A percentile compares a stretch with the other conserved stretches of the same genome.
These are phyloP conservation scores for Cymodocea nodosa DNA, from an alignment of 116 monocot species.

Conservation along the genomic window DNA sequence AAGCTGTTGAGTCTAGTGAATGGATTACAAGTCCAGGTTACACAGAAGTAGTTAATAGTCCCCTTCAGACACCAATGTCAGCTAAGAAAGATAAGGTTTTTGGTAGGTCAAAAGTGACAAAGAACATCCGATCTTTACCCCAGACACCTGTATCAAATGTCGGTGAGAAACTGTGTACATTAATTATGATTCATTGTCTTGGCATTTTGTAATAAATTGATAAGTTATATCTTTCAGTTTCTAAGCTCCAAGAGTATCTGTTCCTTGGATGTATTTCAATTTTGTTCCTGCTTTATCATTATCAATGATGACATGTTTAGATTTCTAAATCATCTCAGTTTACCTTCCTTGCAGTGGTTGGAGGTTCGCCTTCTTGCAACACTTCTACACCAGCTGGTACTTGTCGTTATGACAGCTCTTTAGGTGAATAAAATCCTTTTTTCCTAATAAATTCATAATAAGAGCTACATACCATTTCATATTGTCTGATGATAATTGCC, in stretches of 20 bases:
- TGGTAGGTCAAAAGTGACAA: slow-evolving; percentile 17
- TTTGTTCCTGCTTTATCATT: neutral
- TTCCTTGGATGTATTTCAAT: neutral
- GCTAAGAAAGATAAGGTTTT: slow-evolving; percentile 20
- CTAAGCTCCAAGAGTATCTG: neutral
- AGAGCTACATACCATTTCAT: no score
- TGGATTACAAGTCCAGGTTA: slow-evolving; percentile 19
- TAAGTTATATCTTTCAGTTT: neutral
- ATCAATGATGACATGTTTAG: neutral
- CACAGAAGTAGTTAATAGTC: slow-evolving; percentile 17
- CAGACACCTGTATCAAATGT: slow-evolving; percentile 31
- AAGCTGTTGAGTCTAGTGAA: slow-evolving; percentile 23
- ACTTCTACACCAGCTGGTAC: slow-evolving; percentile 27
- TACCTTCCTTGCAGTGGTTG: neutral
- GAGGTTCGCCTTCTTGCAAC: slow-evolving; percentile 30
- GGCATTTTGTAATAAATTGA: neutral
- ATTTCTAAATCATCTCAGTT: neutral
- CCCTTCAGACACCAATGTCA: slow-evolving; percentile 32
- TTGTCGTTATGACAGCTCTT: slow-evolving; percentile 45
- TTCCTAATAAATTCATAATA: neutral
- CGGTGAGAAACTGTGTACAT: slow-evolving; percentile 11
- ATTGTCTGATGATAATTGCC: neutral
- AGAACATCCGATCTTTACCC: slow-evolving; percentile 17
- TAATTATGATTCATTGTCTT: neutral
- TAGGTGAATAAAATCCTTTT: slow-evolving; percentile 20